Evolutionary conservation across 2,329 filamentous ascomycete species (phyloP), one percentile per base, ranked within the genome.

Genomic region (Beauveria pseudobassiana): DNA sequence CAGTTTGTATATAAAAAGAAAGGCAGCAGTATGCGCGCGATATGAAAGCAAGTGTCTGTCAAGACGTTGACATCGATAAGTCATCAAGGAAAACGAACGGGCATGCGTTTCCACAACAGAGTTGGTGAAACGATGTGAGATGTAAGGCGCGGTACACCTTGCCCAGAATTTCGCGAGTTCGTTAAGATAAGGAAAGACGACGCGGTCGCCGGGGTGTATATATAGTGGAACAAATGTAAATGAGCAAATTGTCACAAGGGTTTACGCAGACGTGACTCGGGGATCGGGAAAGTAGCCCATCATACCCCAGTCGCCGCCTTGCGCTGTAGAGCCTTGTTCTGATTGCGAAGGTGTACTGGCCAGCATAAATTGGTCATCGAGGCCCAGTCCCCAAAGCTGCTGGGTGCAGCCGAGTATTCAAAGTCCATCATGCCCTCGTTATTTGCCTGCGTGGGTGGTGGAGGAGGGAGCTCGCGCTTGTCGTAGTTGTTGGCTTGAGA

Each of bases 311-410:
- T 65, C 65, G 4, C 54, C 30, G 6, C 46, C 20, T 45, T 67
- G 64, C 1, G 64, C 10, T 14, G 61, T 40, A 56, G 48, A 49
- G 61, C 43, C 24, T 63, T 66, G 62, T 58, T 65, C 49, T 63
- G 63, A 49, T 68, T 69, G n/a, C 68, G 71, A 52, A 69, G 65
- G 16, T 66, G 69, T 24, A 66, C 60, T 10, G 64, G 65, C 61
- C 22, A 75, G 67, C 22, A 75, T 69, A 24, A 67, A 24, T 72
- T 71, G 26, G 71, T 66, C 34, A 78, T 70, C 61, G 69, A 74
- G 60, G 76, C 75, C 76, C 76, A 78, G 63, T 77, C 75, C 2
- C 77, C 73, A 50, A 78, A 77, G 10, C 74, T 69, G 38, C 75
- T 70, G 8, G 71, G 69, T 3, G 70, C 69, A 3, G 75, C 70